A percentile compares a stretch with the other conserved stretches of the same genome.
Evolutionary conservation across 176 grass and related monocot species (phyloP).

Genomic region (Guadua angustifolia): DNA sequence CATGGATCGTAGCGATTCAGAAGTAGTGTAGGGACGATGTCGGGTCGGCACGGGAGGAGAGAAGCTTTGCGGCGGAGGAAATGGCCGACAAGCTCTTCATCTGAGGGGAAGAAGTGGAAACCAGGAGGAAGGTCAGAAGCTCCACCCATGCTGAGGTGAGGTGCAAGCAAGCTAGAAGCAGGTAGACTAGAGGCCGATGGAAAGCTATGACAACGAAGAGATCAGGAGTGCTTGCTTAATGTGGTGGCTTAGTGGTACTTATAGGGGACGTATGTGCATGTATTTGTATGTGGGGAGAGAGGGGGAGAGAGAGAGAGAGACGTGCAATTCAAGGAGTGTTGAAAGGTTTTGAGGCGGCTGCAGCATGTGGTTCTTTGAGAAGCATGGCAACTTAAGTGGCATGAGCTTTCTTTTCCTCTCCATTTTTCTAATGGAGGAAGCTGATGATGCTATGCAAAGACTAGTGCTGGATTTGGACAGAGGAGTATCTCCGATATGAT

Average conservation of each 20-base stretch:
- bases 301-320: slow-evolving; percentile 24
- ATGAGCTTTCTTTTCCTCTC: slow-evolving; percentile 36
- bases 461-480: slow-evolving; percentile 38
- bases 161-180: slow-evolving; percentile 28
- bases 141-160: slow-evolving; percentile 55
- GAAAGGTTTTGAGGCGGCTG: slow-evolving; percentile 55
- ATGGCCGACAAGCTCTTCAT: slow-evolving; percentile 86
- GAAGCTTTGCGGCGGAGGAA: slow-evolving; percentile 82
- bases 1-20: slow-evolving; percentile 74
- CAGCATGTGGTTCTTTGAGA: slow-evolving; percentile 51
- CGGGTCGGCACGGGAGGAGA: slow-evolving; percentile 64
- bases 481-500: slow-evolving; percentile 28
- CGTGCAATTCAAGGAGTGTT: slow-evolving; percentile 54
- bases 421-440: slow-evolving; percentile 28
- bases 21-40: slow-evolving; percentile 72
- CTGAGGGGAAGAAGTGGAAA: slow-evolving; percentile 93
- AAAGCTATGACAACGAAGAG: slow-evolving; percentile 26
- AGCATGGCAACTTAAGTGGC: slow-evolving; percentile 46
- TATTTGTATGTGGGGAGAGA: slow-evolving; percentile 28
- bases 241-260: slow-evolving; percentile 56
- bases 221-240: slow-evolving; percentile 51
- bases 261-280: slow-evolving; percentile 45
- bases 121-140: slow-evolving; percentile 77
- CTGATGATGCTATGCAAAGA: slow-evolving; percentile 44
- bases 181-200: slow-evolving; percentile 34